phyloP scores from a whole-genome alignment of 2,329 filamentous ascomycete genomes.

The Amylocarpus encephaloides region DNA sequence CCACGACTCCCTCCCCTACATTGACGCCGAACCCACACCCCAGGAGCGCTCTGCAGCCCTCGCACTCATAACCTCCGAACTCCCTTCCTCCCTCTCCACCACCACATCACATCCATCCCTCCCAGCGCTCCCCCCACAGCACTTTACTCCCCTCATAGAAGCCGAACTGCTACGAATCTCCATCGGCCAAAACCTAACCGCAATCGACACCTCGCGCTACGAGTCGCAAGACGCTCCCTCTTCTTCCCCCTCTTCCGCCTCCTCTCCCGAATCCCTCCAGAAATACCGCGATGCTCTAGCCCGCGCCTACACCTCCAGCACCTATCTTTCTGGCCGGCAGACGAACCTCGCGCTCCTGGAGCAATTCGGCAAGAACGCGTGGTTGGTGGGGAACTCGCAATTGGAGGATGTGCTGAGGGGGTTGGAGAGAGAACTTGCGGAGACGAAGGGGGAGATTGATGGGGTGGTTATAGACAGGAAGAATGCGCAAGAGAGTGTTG shows the following conservation, averaged over 20 bases:
- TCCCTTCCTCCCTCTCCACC: constrained; percentile 31
- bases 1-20: constrained; percentile 41
- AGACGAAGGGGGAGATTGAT: constrained; percentile 63
- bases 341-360: constrained; percentile 25
- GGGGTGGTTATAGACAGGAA: constrained; percentile 64
- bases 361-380: constrained; percentile 70
- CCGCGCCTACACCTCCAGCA: constrained; percentile 50
- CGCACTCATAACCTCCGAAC: constrained; percentile 63
- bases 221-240: constrained; percentile 62
- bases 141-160: constrained; percentile 60
- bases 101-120: constrained; percentile 45
- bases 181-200: constrained; percentile 49
- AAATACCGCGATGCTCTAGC: constrained; percentile 23
- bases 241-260: constrained; percentile 31
- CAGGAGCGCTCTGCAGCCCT: constrained; percentile 59
- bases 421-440: constrained; percentile 70
- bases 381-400: constrained; percentile 79
- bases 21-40: constrained; percentile 66
- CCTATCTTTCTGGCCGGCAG: constrained; percentile 44
- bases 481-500: constrained; percentile 61
- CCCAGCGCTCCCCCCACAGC: constrained; percentile 47
- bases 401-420: constrained; percentile 64
- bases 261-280: constrained; percentile 28
- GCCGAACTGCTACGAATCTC: constrained; percentile 64
- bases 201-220: constrained; percentile 76